Evolutionary conservation across 1,284 basidiomycete genomes (phyloP), one percentile per base, ranked within the genome.

Genomic region (Sparassis latifolia): DNA sequence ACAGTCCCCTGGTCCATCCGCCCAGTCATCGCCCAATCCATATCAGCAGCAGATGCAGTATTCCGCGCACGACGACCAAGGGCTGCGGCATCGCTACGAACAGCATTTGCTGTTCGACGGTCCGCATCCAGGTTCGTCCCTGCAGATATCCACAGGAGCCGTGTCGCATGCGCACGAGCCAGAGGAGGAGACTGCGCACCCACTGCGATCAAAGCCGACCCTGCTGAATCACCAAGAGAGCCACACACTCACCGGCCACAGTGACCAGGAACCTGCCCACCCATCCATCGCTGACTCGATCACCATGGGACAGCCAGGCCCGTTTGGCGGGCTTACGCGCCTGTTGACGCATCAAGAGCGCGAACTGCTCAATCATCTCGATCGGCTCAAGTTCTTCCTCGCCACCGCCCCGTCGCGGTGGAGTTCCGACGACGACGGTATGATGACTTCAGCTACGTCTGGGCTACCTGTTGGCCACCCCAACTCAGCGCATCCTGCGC

Each of bases 321-420:
- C 58, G 30, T 54, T 61, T 30, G 65, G 67, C 41, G 76, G 77
- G 20, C 73, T 83, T 30, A 71, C 71, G 20, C 68, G 84, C 28
- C 74, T 82, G 0, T 72, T 89, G 43, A 80, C 75, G 2, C 63
- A 75, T 4, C 71, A 77, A 51, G 86, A 89, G 64, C 77, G 81
- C 52, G 84, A 87, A 33, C 75, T 80, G 40, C 73, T 90, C 42
- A 76, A 77, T n/a, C 76, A 84, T 54, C 76, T 91, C 37, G 86
- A 91, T 60, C 68, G 80, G 28, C 84, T 91, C 67, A 91, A 90
- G 69, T 85, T 83, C 69, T 95, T 94, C 70, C 80, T 95, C 40
- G 88, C 90, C 10, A 94, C 91, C 0, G 92, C 87, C 0, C 88
- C 87, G 0, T 81, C 81, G 3, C 75, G 78, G 49, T 89, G 86